phyloP scores from a whole-genome alignment of 1,284 basidiomycete species.

The Neolentinus lepideus region DNA sequence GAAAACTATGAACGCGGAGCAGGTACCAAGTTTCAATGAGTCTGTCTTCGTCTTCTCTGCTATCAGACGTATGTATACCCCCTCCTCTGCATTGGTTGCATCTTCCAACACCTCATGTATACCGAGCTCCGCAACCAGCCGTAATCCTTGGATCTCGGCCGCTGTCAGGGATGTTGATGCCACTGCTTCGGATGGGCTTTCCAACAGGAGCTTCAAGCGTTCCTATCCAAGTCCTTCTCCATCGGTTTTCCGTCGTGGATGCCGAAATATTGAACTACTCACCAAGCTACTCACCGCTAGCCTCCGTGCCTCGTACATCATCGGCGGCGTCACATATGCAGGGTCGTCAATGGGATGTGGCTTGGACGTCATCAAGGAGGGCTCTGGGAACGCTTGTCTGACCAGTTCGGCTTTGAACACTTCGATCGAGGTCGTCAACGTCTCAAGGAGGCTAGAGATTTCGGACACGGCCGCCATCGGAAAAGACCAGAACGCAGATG shows the following conservation, averaged over 20 bases:
- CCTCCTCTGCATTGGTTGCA: neutral
- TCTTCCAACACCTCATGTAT: neutral
- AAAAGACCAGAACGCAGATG: neutral
- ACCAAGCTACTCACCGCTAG: neutral
- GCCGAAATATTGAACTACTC: neutral
- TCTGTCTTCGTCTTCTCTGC: neutral
- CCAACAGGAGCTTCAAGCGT: neutral
- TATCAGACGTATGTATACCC: neutral
- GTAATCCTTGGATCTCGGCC: neutral
- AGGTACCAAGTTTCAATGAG: neutral
- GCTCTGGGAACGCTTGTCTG: neutral
- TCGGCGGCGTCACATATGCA: neutral
- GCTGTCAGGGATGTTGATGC: neutral
- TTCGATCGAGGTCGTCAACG: neutral
- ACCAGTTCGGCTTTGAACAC: constrained; percentile 1
- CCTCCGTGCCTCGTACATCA: constrained; percentile 1
- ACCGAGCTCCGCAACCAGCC: neutral
- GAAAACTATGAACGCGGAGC: neutral
- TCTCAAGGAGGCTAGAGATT: neutral
- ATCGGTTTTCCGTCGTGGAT: no score
- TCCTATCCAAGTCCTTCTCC: no score
- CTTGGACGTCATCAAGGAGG: neutral
- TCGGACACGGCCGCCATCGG: neutral
- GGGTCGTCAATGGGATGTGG: neutral
- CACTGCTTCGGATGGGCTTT: neutral